phyloP scores from a whole-genome alignment of 2,329 filamentous ascomycete genomes.

The Neopestalotiopsis rosae region DNA sequence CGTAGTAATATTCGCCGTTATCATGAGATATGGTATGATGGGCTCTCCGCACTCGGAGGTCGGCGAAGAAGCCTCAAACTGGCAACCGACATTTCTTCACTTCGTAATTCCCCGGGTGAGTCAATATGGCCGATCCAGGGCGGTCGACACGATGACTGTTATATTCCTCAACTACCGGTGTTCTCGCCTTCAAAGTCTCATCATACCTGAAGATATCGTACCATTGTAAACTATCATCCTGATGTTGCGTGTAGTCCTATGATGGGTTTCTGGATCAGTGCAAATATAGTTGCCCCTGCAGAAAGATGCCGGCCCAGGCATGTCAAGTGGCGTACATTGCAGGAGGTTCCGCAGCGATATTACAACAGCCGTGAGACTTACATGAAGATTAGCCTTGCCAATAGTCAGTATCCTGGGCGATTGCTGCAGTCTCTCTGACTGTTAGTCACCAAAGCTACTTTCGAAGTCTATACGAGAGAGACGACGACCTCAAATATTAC shows the following conservation, averaged over 20 bases:
- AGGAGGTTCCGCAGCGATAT: too few relatives aligned
- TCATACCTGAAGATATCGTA: neutral
- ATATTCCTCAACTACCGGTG: neutral
- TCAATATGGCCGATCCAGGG: neutral
- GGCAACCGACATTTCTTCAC: neutral
- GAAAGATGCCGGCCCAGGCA: neutral
- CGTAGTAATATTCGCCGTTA: neutral
- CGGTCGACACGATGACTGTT: neutral
- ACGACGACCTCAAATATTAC: too few relatives aligned
- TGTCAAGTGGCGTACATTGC: neutral
- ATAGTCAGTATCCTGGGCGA: neutral
- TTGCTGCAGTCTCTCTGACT: neutral
- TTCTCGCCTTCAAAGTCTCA: neutral
- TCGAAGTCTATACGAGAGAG: too few relatives aligned
- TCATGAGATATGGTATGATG: conserved; percentile 6
- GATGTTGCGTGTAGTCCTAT: neutral
- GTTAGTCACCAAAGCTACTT: too few relatives aligned
- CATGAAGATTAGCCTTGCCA: neutral
- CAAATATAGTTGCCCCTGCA: neutral
- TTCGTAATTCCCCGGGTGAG: neutral
- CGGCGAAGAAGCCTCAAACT: neutral
- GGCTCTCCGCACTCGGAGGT: neutral
- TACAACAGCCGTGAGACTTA: neutral
- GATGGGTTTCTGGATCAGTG: neutral
- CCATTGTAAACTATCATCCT: neutral